phyloP scores from a whole-genome alignment of 108 stramenopile genomes.

The Skeletonema menzelii region DNA sequence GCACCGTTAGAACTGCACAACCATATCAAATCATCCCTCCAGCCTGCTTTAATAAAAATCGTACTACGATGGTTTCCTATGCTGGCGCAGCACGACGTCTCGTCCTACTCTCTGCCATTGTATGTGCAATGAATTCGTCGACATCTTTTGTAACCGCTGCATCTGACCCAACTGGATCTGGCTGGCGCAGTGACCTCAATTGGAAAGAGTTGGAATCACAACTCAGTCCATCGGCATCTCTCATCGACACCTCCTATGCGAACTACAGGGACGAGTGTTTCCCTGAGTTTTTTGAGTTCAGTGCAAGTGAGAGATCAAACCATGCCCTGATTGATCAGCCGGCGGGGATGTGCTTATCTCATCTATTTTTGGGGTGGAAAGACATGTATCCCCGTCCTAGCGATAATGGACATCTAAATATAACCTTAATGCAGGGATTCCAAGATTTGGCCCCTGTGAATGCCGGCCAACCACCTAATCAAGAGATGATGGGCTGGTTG shows the following conservation, averaged over 20 bases:
- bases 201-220: neutral
- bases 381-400: neutral
- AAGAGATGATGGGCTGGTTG: neutral
- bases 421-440: neutral
- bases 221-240: neutral
- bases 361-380: neutral
- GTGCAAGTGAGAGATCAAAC: neutral
- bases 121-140: neutral
- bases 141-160: neutral
- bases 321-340: neutral
- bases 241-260: conserved; percentile 9
- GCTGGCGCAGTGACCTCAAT: neutral
- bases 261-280: conserved; percentile 5
- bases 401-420: neutral
- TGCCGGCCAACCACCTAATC: no score
- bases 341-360: neutral
- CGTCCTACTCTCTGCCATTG: neutral
- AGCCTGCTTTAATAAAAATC: no score
- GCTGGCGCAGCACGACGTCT: neutral
- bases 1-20: no score
- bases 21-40: no score
- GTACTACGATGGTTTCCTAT: neutral
- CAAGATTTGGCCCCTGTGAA: neutral
- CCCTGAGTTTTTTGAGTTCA: conserved; percentile 1
- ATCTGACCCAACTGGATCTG: neutral